phyloP scores from a whole-genome alignment of 2,329 filamentous ascomycete species.

The Rosellinia necatrix region DNA sequence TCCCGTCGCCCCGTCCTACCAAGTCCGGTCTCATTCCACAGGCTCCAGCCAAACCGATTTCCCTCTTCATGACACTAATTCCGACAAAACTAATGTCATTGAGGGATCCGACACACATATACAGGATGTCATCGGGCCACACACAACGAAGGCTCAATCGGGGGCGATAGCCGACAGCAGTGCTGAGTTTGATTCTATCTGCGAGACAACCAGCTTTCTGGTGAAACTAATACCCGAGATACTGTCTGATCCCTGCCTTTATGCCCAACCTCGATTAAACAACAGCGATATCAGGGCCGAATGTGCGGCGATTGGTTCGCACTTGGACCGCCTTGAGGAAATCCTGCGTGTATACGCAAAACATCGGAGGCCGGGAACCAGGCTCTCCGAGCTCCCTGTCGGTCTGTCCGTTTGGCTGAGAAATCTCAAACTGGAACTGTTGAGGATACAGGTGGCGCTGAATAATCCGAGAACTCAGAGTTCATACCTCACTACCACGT shows the following conservation, averaged over 20 bases:
- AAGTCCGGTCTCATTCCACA: not conserved
- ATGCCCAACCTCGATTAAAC: not conserved
- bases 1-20: not conserved
- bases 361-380: slow-evolving; percentile 17
- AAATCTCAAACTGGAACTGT: slow-evolving; percentile 27
- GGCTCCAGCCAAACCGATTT: not conserved
- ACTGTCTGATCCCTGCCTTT: not conserved
- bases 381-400: slow-evolving; percentile 22
- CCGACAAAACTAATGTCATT: not conserved
- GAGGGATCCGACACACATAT: slow-evolving; percentile 11
- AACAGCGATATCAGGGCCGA: slow-evolving; percentile 1
- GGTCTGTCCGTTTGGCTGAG: slow-evolving; percentile 33
- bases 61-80: not conserved
- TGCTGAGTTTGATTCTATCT: slow-evolving; percentile 13
- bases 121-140: slow-evolving; percentile 9
- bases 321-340: slow-evolving; percentile 26
- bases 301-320: slow-evolving; percentile 20
- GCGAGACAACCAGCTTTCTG: slow-evolving; percentile 11
- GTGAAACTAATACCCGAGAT: slow-evolving; percentile 21
- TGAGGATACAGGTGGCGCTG: slow-evolving; percentile 20
- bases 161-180: slow-evolving; percentile 11
- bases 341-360: slow-evolving; percentile 32
- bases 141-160: not conserved
- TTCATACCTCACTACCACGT: not conserved
- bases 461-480: not conserved